phyloP scores from a whole-genome alignment of 345 rosid genomes.

The Eucalyptus fibrosa region DNA sequence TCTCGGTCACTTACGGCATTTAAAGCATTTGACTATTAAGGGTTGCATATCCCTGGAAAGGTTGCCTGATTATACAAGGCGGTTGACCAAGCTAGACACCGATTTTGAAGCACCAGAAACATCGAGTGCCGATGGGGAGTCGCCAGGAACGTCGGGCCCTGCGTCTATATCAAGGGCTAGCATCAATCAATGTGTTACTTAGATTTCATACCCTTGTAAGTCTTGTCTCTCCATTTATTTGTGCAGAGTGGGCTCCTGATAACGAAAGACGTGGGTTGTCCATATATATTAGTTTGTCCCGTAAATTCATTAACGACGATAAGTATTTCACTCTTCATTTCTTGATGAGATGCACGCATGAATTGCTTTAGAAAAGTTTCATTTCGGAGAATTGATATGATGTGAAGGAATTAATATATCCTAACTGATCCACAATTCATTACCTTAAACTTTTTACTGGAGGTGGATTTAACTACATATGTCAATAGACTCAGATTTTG shows the following conservation, averaged over 20 bases:
- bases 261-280: not conserved
- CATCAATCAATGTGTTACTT: not conserved
- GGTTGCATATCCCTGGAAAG: too few species aligned
- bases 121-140: too few species aligned
- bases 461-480: too few species aligned
- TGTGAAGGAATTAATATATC: too few species aligned
- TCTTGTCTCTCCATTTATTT: not conserved
- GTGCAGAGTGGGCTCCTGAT: not conserved
- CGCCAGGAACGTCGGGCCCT: rapidly evolving
- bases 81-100: too few species aligned
- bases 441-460: rapidly evolving
- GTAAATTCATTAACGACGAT: too few species aligned
- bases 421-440: rapidly evolving
- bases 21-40: rapidly evolving
- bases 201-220: not conserved
- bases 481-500: rapidly evolving
- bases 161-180: not conserved
- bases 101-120: too few species aligned
- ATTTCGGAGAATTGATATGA: too few species aligned
- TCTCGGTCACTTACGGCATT: not conserved
- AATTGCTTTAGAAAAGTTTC: too few species aligned
- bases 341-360: too few species aligned
- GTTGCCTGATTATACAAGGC: too few species aligned
- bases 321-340: too few species aligned
- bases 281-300: not conserved